Base-by-base conservation (phyloP, 305 asterid species). In the Rubia tinctorum region DNA sequence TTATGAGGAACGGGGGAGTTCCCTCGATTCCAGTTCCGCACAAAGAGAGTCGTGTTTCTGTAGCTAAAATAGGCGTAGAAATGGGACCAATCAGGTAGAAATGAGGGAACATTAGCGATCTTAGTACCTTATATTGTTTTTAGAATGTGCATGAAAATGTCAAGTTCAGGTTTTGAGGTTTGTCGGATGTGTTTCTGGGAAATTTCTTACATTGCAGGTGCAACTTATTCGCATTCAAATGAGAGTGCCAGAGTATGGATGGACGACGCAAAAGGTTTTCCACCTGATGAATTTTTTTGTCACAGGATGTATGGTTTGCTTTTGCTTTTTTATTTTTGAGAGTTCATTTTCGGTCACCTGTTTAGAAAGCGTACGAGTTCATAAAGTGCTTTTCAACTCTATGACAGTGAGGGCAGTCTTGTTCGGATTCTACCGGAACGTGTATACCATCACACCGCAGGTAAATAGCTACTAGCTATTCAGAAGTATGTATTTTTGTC, bases 231-330 rank as follows among this genome's bases (percentile, higher is more conserved):
- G 85, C 12, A 84, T 84, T 71, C 82, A 81, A 40, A n/a, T 74
- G 23, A 78, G 87, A 67, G 82, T 81, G 30, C 84, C 87, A 25
- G 85, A 82, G 63, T 81, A 78, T 73, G 84, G 87, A 58, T 84
- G 87, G 87, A 84, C 87, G 22, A 81, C 85, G 17, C 87, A 84
- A 47, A 84, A 84, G 78, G 84, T 84, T 62, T 84, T 84, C 76
- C 87, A 84, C 76, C 68, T 81, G 78, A 81, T 84, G 84, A 84
- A 84, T 68, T 84, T 84, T 37, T 53, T 84, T 68, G 87, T 84
- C 51, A 76, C 77, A 40, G 85, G 79, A 81, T 66, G 87, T 84
- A 81, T 81, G 78, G 66, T 71, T 72, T 80, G 62, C 76, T 63
- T 37, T 77, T 76, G 66, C 49, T 68, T 37, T 77, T 76, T 42